phyloP scores from a whole-genome alignment of 768 basidiomycete genomes.

The Daedaleopsis sinensis region DNA sequence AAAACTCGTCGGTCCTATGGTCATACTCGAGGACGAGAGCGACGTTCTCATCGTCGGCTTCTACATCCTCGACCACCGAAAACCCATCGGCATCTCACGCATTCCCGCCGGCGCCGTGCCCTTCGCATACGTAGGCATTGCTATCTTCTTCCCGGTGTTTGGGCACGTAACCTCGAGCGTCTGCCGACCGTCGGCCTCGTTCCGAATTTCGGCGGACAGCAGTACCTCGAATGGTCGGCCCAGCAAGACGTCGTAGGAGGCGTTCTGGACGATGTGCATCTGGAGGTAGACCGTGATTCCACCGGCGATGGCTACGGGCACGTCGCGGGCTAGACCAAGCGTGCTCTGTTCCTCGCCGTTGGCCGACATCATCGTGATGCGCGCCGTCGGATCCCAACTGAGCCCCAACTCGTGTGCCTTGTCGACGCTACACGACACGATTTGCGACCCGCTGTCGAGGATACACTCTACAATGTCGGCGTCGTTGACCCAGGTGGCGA shows the following conservation, averaged over 20 bases:
- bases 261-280: not conserved
- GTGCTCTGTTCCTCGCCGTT: not conserved
- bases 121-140: conserved; percentile 7
- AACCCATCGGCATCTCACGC: not conserved
- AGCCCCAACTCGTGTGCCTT: not conserved
- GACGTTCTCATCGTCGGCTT: not conserved
- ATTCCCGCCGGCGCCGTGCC: not conserved
- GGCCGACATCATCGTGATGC: conserved; percentile 2
- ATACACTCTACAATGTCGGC: not conserved
- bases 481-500: not conserved
- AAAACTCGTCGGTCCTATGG: not conserved
- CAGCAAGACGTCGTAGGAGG: not conserved
- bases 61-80: not conserved
- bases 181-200: conserved; percentile 1
- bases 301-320: not conserved
- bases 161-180: conserved; percentile 9
- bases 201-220: not conserved
- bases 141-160: conserved; percentile 2
- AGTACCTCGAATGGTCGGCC: not conserved
- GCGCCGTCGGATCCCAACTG: not conserved
- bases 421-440: not conserved
- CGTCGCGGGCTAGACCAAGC: not conserved
- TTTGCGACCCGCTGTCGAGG: not conserved
- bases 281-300: not conserved
- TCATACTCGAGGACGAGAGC: not conserved